Evolutionary conservation across 495 filamentous ascomycete species (phyloP).

Genomic region (Durotheca rogersii): DNA sequence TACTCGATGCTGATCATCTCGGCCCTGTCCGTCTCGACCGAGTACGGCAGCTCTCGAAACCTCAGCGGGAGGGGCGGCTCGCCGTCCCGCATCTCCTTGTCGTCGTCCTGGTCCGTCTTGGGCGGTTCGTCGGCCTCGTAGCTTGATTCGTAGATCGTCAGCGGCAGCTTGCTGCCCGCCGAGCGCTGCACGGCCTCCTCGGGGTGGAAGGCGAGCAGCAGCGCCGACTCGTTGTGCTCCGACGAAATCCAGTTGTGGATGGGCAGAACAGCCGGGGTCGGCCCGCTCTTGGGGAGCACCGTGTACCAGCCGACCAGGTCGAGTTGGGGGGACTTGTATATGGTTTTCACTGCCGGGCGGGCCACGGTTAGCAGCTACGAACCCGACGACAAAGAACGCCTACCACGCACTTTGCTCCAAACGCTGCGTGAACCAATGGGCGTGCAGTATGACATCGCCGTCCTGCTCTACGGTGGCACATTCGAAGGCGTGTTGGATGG

Average conservation of each 20-base stretch:
- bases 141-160: conserved; percentile 87
- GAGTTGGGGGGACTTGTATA: conserved; percentile 77
- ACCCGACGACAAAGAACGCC: neutral
- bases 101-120: conserved; percentile 56
- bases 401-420: conserved; percentile 81
- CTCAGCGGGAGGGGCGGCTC: conserved; percentile 61
- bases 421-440: conserved; percentile 74
- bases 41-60: conserved; percentile 82
- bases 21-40: conserved; percentile 88
- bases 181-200: conserved; percentile 53
- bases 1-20: conserved; percentile 98
- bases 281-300: conserved; percentile 71
- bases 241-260: conserved; percentile 75
- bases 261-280: conserved; percentile 63
- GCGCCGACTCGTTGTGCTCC: conserved; percentile 77
- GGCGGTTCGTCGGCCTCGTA: conserved; percentile 62
- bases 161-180: conserved; percentile 75
- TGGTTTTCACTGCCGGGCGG: conserved; percentile 68
- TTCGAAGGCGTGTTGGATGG: conserved; percentile 90
- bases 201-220: conserved; percentile 84
- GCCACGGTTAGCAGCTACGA: conserved; percentile 7
- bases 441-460: conserved; percentile 56
- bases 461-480: conserved; percentile 56
- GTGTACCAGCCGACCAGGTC: conserved; percentile 97
- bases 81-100: conserved; percentile 74